Base-by-base conservation (phyloP, 1,139 yeast species). In the Schizosaccharomyces versatilis region DNA sequence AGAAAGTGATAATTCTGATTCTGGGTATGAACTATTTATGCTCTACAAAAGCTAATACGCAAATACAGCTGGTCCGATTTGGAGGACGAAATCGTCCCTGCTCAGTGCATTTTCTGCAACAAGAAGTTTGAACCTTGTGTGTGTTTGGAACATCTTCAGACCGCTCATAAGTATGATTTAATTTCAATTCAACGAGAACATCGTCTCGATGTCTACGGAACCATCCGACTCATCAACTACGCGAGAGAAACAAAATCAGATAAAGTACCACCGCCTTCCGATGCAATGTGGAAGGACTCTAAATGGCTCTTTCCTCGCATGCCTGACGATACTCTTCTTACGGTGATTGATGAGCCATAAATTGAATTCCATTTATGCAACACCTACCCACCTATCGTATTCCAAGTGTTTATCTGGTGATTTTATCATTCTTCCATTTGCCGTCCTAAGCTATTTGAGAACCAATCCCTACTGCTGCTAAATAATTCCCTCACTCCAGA, bases 151-250 rank as follows among this genome's bases (percentile, higher is more conserved):
- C 54, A 41, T 52, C 15, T 36, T 7, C 36, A 17, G 12, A 19
- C 7, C 9, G 40, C 17, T 7, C 52, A 49, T 41, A 7, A 40
- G 7, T 52, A 19, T 14, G 42, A 24, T 7, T n/a, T 40, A 6
- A 7, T 12, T 7, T 17, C n/a, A n/a, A 32, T 39, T 17, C 44
- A 15, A n/a, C 38, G 32, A 10, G 19, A 12, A 6, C 36, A 47
- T 48, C 14, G 10, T n/a, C 24, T 39, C n/a, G 48, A 40, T 15
- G 15, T 36, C 9, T 52, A 41, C 15, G 47, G 24, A 10, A 41
- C 54, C 7, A 52, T 39, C 3, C 48, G 52, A 12, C n/a, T 49
- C 8, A 49, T 49, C 14, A 49, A 49, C 9, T 36, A 49, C 36
- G 17, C 42, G 10, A 12, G 52, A 38, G 15, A 9, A 8, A 44